Base-by-base conservation (phyloP, 169 alveolate genomes). In the Plasmodium ovale region DNA sequence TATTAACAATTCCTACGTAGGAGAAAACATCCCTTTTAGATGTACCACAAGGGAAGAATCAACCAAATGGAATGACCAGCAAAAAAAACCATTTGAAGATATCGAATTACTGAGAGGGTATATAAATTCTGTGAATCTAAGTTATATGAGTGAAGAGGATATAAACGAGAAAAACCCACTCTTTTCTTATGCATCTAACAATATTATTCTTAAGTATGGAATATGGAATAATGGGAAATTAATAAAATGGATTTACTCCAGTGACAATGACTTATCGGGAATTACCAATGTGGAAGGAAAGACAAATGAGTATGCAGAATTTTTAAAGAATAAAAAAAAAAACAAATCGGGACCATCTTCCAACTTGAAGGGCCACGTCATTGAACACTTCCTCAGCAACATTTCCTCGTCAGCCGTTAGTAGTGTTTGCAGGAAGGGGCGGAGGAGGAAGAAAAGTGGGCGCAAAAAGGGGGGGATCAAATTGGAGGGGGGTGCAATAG, bases 161-260 rank as follows among this genome's bases (percentile, higher is more conserved):
- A 79, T 79, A 51, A 79, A 33, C 53, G 23, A 39, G 7, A n/a
- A 16, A 4, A 49, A 39, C 33, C 89, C 89, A 12, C 9, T 79
- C 37, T 79, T 79, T 39, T 14, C 58, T 3, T 42, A 64, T 53
- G 89, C 82, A 25, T 79, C 89, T 12, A 64, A 39, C 12, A 79
- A 79, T 64, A 64, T 79, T 79, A 54, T 79, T 56, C 60, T 79
- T 3, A 79, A 79, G 35, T 42, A 33, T 37, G 89, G 89, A 16
- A 79, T 56, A 44, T 79, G 89, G 89, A 39, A 79, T 64, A 79
- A 79, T 64, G 89, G 89, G 12, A 53, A 51, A 58, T 67, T 79
- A 54, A 51, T 64, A 64, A 68, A 79, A 49, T 79, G 79, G 82
- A 33, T 79, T 1, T 58, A 79, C 47, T 29, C 89, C 12, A 79